Evolutionary conservation across 441 rosid species (phyloP).

Genomic region (Hura crepitans): DNA sequence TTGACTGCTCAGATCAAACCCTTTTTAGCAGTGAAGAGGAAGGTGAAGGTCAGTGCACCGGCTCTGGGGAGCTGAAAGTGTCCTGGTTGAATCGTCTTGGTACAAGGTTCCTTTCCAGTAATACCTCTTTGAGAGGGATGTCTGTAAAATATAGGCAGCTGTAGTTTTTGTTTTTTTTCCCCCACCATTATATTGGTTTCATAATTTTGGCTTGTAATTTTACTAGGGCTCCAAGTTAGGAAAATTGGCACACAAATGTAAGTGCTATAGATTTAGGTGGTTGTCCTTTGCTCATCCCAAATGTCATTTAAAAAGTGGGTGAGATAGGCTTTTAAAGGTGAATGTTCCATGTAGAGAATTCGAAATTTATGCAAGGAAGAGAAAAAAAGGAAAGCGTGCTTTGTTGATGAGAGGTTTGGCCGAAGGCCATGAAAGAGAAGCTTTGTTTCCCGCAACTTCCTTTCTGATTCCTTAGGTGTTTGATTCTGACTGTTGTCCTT

Average conservation of each 20-base stretch:
- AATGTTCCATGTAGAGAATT: slow-evolving; percentile 51
- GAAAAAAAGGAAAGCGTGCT: not conserved
- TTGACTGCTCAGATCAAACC: slow-evolving; percentile 94
- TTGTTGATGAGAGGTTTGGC: slow-evolving; percentile 33
- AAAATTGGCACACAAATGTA: slow-evolving; percentile 26
- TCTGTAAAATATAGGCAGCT: slow-evolving; percentile 62
- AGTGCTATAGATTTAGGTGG: slow-evolving; percentile 36
- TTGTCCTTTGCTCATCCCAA: slow-evolving; percentile 30
- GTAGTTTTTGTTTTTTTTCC: slow-evolving; percentile 25
- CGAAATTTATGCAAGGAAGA: slow-evolving; percentile 23
- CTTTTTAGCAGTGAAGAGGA: slow-evolving; percentile 81
- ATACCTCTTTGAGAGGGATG: slow-evolving; percentile 33
- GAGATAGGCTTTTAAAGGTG: slow-evolving; percentile 41
- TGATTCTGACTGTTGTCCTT: no score
- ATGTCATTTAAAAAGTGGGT: slow-evolving; percentile 29
- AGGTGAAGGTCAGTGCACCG: slow-evolving; percentile 82
- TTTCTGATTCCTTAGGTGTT: not conserved
- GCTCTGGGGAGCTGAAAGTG: slow-evolving; percentile 54
- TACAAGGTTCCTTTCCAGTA: slow-evolving; percentile 45
- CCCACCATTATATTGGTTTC: not conserved
- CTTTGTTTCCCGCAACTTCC: not conserved
- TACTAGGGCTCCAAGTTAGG: slow-evolving; percentile 43
- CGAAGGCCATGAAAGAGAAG: slow-evolving; percentile 50
- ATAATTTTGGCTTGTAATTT: slow-evolving; percentile 38
- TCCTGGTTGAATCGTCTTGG: slow-evolving; percentile 49